phyloP scores from a whole-genome alignment of 2,329 filamentous ascomycete species.

The Alternaria burnsii region DNA sequence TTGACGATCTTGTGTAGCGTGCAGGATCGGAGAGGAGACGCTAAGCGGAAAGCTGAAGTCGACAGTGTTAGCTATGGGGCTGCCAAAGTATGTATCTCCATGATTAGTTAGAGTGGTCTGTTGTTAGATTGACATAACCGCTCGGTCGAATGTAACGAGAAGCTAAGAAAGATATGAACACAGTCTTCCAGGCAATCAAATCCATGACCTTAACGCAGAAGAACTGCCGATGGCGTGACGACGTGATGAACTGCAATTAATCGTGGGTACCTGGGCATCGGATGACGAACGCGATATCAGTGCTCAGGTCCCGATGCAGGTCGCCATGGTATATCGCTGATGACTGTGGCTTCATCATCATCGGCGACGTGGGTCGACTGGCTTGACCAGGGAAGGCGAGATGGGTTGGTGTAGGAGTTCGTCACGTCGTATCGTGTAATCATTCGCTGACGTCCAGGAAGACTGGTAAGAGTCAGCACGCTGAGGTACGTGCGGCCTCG shows the following conservation, averaged over 20 bases:
- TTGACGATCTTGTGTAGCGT: neutral
- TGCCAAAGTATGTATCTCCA: neutral
- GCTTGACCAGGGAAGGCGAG: neutral
- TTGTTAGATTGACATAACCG: neutral
- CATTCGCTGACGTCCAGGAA: neutral
- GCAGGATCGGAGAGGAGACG: neutral
- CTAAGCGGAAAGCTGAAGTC: neutral
- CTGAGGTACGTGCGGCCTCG: constrained; percentile 3
- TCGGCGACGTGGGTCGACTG: neutral
- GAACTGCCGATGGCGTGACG: neutral
- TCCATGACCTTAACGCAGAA: neutral
- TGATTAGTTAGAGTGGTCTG: neutral
- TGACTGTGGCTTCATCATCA: constrained; percentile 1
- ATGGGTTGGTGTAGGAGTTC: neutral
- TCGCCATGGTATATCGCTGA: neutral
- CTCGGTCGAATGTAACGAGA: neutral
- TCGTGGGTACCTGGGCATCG: constrained; percentile 2
- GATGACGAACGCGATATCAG: neutral
- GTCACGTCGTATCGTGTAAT: neutral
- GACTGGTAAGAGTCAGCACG: constrained; percentile 6
- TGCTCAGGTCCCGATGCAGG: constrained; percentile 2
- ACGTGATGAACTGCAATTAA: neutral
- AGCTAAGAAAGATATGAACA: neutral
- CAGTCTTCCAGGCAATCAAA: neutral
- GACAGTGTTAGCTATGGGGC: neutral